A percentile compares a stretch with the other conserved stretches of the same genome.
Conservation (phyloP, 2,329 filamentous ascomycete species). For the Arthrobotrys megalospora region DNA sequence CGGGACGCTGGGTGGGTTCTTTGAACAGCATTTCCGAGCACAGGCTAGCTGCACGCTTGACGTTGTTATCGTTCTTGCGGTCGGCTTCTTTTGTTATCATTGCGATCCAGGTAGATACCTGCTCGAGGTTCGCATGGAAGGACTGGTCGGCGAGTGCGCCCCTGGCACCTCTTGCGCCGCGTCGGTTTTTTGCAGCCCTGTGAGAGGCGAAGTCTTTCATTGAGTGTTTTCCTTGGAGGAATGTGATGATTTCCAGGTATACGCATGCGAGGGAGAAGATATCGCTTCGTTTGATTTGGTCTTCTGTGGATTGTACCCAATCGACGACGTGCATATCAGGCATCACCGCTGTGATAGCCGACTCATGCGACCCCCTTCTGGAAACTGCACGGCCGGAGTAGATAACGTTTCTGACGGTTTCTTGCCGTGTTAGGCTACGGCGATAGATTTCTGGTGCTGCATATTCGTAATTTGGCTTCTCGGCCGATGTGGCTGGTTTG, state of each 20-base stretch:
- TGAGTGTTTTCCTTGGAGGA: slow-evolving; percentile 76
- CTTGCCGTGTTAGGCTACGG: slow-evolving; percentile 52
- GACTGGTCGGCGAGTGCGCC: slow-evolving; percentile 78
- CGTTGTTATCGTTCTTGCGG: slow-evolving; percentile 62
- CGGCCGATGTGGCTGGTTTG: slow-evolving; percentile 69
- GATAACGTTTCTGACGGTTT: slow-evolving; percentile 48
- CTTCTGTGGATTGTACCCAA: slow-evolving; percentile 57
- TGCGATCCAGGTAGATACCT: slow-evolving; percentile 79
- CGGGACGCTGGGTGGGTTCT: slow-evolving; percentile 55
- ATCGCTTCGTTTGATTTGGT: slow-evolving; percentile 73
- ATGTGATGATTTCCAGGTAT: slow-evolving; percentile 79
- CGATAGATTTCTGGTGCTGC: slow-evolving; percentile 77
- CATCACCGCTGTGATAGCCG: slow-evolving; percentile 18
- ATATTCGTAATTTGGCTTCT: slow-evolving; percentile 79
- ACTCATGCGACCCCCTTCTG: slow-evolving; percentile 48
- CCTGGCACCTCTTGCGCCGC: slow-evolving; percentile 68
- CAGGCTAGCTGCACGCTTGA: slow-evolving; percentile 43
- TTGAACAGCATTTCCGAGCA: slow-evolving; percentile 60
- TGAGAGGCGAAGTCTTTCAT: slow-evolving; percentile 77
- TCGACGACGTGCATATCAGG: slow-evolving; percentile 53
- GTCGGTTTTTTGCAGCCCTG: slow-evolving; percentile 75
- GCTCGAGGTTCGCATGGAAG: slow-evolving; percentile 79
- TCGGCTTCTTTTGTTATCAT: slow-evolving; percentile 74
- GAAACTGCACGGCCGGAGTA: slow-evolving; percentile 53
- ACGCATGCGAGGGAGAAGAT: slow-evolving; percentile 82